Evolutionary conservation across 306 rosid genomes (phyloP), one percentile per base, ranked within the genome.

Genomic region (Neltuma alba): DNA sequence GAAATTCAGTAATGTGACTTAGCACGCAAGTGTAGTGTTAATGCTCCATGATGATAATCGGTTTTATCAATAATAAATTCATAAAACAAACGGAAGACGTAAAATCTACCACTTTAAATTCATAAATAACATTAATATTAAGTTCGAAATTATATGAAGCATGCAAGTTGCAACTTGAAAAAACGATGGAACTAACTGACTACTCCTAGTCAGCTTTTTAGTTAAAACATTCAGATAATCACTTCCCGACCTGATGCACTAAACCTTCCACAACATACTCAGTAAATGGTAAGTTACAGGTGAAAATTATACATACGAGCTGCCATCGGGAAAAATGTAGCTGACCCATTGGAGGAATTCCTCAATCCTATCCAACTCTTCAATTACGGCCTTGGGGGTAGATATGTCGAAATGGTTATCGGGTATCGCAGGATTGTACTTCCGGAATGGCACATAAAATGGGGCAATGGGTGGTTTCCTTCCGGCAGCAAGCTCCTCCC

Each of bases 291-390:
- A 33, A 48, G 33, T 18, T 72, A 18, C 25, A 72, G 33, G 31
- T 14, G 58, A 72, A 16, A 18, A 72, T 38, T 40, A 67, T 67
- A 67, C 93, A 52, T 86, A 95, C 99, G 96, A 57, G 96, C 96
- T 91, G 7, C 96, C 99, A 83, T 95, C 98, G 14, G 81, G 70
- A 41, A 95, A 95, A 76, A 95, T 12, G 73, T 84, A 95, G 98
- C 99, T 93, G 66, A 93, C 98, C 99, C 98, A 95, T 23, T 12
- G 77, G 83, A 95, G 97, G 38, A 93, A 95, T 85, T 92, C 98
- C 83, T 95, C 99, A 84, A 91, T 93, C 89, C 97, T 88, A 86
- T 95, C 99, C 86, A 95, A 77, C 75, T 95, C 99, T 45, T 93
- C 92, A 78, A 95, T 80, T 2, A 85, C 91, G 3, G 85, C 88